Conservation (phyloP, 1,284 basidiomycete genomes). For the Ceratobasidium sp. region DNA sequence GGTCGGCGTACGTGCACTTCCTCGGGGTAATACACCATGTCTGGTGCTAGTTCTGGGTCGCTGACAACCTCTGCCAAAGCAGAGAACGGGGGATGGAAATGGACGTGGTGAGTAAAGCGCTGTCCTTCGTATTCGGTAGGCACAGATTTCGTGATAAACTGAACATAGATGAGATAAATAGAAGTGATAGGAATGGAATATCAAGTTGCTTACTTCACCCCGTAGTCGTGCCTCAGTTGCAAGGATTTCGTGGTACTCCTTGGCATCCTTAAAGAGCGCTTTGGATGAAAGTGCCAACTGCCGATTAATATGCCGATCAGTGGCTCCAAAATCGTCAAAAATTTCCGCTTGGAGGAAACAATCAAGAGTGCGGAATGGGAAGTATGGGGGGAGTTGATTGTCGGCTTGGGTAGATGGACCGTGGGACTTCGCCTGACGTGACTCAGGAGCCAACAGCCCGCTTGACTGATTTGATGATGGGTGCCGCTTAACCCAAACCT, state of each 20-base stretch:
- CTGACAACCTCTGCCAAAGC: background rate
- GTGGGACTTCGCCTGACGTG: background rate
- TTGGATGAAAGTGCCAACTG: background rate
- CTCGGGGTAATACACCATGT: background rate
- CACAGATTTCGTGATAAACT: background rate
- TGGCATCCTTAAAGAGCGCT: background rate
- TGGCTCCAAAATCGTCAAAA: background rate
- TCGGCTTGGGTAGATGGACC: background rate
- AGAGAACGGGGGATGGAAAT: background rate
- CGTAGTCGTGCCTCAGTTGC: background rate
- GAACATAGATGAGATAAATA: background rate
- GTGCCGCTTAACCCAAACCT: constrained; percentile 1
- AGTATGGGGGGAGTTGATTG: background rate
- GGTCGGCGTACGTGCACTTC: background rate
- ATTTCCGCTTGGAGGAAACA: background rate
- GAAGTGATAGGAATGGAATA: too few species aligned
- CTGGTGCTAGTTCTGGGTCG: background rate
- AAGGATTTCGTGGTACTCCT: background rate
- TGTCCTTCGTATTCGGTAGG: background rate
- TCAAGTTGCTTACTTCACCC: background rate
- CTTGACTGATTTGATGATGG: background rate
- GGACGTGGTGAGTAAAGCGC: background rate
- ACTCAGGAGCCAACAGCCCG: background rate
- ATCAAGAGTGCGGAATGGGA: constrained; percentile 1
- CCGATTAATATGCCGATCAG: background rate